Conservation (phyloP, 345 rosid species). For the Psidium friedrichsthalianum region DNA sequence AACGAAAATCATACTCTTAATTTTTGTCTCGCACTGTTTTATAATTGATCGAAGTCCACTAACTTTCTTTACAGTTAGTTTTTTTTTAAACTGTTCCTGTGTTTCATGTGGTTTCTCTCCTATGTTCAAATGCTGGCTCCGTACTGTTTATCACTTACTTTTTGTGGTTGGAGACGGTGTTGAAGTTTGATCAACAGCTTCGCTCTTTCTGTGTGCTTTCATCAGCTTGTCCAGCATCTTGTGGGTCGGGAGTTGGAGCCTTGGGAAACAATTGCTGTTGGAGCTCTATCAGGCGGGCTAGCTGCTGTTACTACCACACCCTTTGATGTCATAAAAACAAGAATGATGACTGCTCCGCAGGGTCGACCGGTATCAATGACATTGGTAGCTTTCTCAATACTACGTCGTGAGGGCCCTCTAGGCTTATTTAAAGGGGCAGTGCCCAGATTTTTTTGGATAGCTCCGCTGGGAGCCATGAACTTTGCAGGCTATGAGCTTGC, state of each 20-base stretch:
- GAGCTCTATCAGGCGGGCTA: conserved; percentile 91
- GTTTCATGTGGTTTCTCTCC: neutral
- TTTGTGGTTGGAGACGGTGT: neutral
- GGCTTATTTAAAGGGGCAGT: conserved; percentile 93
- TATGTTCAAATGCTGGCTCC: neutral
- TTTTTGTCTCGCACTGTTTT: neutral
- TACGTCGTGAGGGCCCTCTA: conserved; percentile 87
- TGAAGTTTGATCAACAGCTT: neutral
- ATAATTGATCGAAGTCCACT: neutral
- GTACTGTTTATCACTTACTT: neutral
- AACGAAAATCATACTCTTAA: neutral
- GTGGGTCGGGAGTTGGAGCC: conserved; percentile 85
- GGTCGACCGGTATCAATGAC: conserved; percentile 78
- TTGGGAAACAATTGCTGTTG: conserved; percentile 83
- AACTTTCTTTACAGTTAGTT: neutral
- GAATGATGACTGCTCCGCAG: conserved; percentile 94
- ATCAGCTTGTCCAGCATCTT: conserved; percentile 56
- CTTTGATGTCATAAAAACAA: conserved; percentile 94
- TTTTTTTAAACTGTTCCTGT: neutral
- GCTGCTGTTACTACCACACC: conserved; percentile 89
- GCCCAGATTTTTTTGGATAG: conserved; percentile 97
- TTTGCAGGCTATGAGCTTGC: conserved; percentile 96
- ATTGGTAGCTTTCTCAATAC: conserved; percentile 54
- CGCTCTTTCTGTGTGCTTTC: neutral
- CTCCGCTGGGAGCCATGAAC: conserved; percentile 99